Evolutionary conservation across 352 stramenopile genomes (phyloP).

Genomic region (Phytophthora macrochlamydospora): DNA sequence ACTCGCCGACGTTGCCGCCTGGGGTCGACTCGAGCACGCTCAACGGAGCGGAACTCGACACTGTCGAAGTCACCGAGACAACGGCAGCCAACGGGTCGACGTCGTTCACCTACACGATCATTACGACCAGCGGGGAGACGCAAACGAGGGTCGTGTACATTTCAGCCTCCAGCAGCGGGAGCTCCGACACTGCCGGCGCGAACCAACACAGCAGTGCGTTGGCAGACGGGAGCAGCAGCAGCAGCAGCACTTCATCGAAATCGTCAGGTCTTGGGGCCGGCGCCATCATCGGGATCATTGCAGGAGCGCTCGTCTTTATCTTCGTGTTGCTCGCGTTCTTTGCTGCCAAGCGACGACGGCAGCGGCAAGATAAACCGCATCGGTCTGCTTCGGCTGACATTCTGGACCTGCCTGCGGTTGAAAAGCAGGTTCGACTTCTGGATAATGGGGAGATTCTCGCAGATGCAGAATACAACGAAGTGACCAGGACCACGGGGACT

Average conservation of each 20-base stretch:
- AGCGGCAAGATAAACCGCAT: constrained; percentile 8
- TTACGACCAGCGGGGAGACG: constrained; percentile 34
- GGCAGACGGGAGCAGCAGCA: constrained; percentile 3
- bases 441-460: constrained; percentile 10
- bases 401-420: constrained; percentile 18
- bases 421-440: constrained; percentile 14
- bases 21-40: constrained; percentile 39
- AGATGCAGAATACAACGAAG: constrained; percentile 26
- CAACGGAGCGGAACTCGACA: constrained; percentile 37
- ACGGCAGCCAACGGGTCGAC: constrained; percentile 32
- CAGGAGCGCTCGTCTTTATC: constrained; percentile 27
- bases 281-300: constrained; percentile 28
- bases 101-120: constrained; percentile 46
- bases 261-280: constrained; percentile 17
- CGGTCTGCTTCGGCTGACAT: constrained; percentile 11
- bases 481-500: constrained; percentile 15
- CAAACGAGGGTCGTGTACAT: constrained; percentile 26
- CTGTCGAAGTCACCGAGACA: constrained; percentile 42
- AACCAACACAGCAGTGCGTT: constrained; percentile 6
- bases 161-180: constrained; percentile 7
- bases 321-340: constrained; percentile 34
- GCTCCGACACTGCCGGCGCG: constrained; percentile 2
- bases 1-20: constrained; percentile 45
- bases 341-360: constrained; percentile 20
- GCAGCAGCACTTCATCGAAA: neutral